phyloP scores from a whole-genome alignment of 345 rosid genomes.

The Pugionium cornutum region DNA sequence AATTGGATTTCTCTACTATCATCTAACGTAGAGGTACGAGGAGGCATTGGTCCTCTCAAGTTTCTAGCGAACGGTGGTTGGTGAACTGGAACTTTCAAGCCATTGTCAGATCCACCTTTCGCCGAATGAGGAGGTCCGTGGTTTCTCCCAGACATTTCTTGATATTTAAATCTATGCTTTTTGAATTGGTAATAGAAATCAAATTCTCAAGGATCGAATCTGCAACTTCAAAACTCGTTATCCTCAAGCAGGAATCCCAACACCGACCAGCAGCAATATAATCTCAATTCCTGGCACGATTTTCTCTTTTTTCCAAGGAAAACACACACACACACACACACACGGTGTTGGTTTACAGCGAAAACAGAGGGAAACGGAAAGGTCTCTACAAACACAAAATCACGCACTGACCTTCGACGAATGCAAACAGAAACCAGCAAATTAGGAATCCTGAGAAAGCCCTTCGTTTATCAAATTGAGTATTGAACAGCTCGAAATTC shows the following conservation, averaged over 20 bases:
- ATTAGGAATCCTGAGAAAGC: slow-evolving; percentile 23
- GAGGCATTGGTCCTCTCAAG: slow-evolving; percentile 18
- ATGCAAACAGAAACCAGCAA: background rate
- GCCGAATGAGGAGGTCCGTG: slow-evolving; percentile 48
- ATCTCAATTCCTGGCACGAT: too few relatives aligned
- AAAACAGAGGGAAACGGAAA: background rate
- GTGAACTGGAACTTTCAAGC: slow-evolving; percentile 51
- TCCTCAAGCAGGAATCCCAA: background rate
- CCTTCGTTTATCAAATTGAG: slow-evolving; percentile 5
- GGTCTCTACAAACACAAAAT: slow-evolving; percentile 6
- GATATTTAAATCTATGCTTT: slow-evolving; percentile 1
- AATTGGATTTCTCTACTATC: slow-evolving; percentile 65
- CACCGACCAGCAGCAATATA: background rate
- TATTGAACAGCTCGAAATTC: slow-evolving; percentile 3
- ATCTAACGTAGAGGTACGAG: slow-evolving; percentile 55
- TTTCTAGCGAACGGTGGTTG: slow-evolving; percentile 61
- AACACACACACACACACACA: background rate
- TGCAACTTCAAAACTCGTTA: background rate
- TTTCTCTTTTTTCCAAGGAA: slow-evolving; percentile 27
- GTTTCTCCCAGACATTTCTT: slow-evolving; percentile 53
- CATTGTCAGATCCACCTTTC: slow-evolving; percentile 51
- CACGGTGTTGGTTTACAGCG: too few relatives aligned
- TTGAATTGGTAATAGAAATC: background rate
- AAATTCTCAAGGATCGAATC: background rate
- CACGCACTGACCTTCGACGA: slow-evolving; percentile 28